Conservation (phyloP, 1,139 yeast species). For the Debaryomyces sp. region DNA sequence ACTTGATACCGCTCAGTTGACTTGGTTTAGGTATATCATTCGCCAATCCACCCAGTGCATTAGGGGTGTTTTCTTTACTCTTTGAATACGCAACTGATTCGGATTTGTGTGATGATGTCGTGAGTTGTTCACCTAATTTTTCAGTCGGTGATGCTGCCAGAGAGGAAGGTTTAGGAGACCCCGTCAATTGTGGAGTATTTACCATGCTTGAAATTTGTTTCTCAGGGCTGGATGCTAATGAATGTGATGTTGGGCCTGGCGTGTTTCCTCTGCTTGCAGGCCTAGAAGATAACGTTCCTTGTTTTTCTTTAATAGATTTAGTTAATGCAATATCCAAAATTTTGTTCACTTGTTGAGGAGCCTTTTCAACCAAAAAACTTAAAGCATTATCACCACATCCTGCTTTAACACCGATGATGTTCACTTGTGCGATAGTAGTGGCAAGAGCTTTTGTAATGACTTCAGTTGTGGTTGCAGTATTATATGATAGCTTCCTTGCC, state of each 20-base stretch:
- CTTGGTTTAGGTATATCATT: background rate
- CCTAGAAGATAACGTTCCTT: conserved; percentile 27
- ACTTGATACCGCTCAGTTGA: background rate
- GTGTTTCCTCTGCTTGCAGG: conserved; percentile 32
- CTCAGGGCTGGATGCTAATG: conserved; percentile 12
- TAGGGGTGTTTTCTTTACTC: background rate
- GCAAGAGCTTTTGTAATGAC: conserved; percentile 91
- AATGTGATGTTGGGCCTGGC: conserved; percentile 24
- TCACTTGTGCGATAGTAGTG: conserved; percentile 87
- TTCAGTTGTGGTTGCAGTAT: conserved; percentile 74
- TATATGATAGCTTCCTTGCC: conserved; percentile 64
- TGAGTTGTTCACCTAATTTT: background rate
- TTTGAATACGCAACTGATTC: background rate
- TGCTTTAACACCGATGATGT: conserved; percentile 82
- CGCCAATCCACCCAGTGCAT: background rate
- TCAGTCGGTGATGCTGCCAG: background rate
- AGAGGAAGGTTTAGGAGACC: background rate
- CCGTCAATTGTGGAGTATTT: conserved; percentile 1
- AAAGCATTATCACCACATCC: conserved; percentile 83
- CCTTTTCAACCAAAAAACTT: conserved; percentile 78
- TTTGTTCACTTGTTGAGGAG: conserved; percentile 84
- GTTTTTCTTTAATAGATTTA: conserved; percentile 68
- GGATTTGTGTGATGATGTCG: background rate
- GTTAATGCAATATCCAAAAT: conserved; percentile 83
- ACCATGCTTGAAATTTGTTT: conserved; percentile 6